Conservation (phyloP, 176 grass and related monocot species). For the Carex kokanica region DNA sequence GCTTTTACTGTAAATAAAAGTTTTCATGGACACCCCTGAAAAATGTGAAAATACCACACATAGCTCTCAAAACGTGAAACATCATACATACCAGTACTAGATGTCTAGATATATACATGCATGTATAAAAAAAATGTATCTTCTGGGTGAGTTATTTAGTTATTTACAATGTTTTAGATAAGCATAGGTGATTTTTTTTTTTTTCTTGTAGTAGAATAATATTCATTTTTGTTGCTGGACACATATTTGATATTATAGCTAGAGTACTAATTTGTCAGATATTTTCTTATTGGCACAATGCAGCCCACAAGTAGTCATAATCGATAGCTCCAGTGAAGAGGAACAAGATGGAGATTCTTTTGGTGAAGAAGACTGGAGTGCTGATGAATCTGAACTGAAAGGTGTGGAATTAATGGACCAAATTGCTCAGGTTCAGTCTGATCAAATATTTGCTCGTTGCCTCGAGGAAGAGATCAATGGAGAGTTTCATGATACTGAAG, state of each 20-base stretch:
- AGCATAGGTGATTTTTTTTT: neutral
- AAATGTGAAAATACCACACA: neutral
- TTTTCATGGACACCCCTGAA: neutral
- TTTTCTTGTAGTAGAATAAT: neutral
- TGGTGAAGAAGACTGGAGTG: neutral
- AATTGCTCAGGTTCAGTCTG: neutral
- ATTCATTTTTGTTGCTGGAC: neutral
- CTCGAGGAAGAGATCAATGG: neutral
- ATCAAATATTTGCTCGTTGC: neutral
- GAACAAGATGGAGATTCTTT: neutral
- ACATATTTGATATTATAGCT: neutral
- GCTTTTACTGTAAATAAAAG: neutral
- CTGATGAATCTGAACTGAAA: neutral
- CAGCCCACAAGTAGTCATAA: neutral
- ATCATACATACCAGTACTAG: neutral
- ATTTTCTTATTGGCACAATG: neutral
- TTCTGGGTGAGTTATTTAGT: neutral
- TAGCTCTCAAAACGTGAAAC: neutral
- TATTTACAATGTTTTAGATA: neutral
- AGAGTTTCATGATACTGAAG: neutral
- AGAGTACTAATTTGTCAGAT: neutral
- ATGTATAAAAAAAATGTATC: neutral
- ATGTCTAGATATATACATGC: neutral
- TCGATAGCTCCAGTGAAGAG: slow-evolving; percentile 2
- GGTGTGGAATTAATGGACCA: neutral